Evolutionary conservation across 2,329 filamentous ascomycete species (phyloP).

Genomic region (Diaporthe amygdali): DNA sequence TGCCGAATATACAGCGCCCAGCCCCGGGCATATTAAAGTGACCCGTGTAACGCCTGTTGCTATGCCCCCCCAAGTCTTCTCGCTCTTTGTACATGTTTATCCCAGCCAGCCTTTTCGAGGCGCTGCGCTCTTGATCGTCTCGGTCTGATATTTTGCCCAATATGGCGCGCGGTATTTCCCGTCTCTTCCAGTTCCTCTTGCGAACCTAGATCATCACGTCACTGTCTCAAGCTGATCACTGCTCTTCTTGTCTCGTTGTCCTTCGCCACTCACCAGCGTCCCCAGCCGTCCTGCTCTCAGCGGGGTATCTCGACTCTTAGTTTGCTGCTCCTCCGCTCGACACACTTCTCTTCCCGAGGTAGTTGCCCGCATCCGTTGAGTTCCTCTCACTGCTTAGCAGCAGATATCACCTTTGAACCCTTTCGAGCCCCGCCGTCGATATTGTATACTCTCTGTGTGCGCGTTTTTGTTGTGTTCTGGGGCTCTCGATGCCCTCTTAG

Average conservation of each 20-base stretch:
- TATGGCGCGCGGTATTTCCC: not conserved
- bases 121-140: not conserved
- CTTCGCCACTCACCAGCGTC: not conserved
- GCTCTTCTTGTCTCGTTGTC: too few species aligned
- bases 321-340: too few species aligned
- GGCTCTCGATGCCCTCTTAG: not conserved
- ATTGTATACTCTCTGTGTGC: too few species aligned
- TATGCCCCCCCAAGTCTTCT: not conserved
- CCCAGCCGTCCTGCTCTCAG: not conserved
- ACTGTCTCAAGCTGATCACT: not conserved
- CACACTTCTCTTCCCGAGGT: too few species aligned
- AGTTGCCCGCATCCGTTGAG: too few species aligned
- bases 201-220: not conserved
- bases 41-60: constrained; percentile 3
- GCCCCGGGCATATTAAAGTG: not conserved
- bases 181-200: too few species aligned
- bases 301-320: too few species aligned
- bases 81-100: not conserved
- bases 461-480: not conserved
- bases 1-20: not conserved
- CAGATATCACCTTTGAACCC: too few species aligned
- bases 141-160: not conserved
- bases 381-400: too few species aligned
- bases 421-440: too few species aligned
- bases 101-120: not conserved